Evolutionary conservation across 768 basidiomycete species (phyloP), one percentile per base, ranked within the genome.

Genomic region (Trametes villosa): DNA sequence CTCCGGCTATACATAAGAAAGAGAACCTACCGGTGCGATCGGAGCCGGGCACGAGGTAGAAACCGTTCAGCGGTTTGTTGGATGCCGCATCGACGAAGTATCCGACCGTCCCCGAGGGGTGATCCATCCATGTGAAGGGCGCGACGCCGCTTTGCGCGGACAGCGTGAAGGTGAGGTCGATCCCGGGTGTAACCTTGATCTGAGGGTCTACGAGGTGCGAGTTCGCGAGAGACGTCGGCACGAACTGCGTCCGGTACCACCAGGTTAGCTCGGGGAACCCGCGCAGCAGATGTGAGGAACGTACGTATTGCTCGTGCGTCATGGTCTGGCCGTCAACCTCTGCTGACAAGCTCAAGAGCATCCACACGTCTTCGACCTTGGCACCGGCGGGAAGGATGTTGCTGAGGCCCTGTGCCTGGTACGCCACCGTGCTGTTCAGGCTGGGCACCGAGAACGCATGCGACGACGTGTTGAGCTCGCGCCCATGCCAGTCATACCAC

Each of bases 91-190:
- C 83, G 41, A 79, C 69, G 65, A 86, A 86, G 36, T 79, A 71
- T 9, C 84, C 85, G 1, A 85, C 72, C 0, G 82, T 85, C n/a
- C 81, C 82, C 0, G 74, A 71, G 0, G 83, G 83, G 68, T 85
- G 83, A 51, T 86, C 85, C 2, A 86, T 71, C 83, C 84, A 86
- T 7, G 83, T 81, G 81, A 81, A 85, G 1, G 78, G 73, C 1
- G 80, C 83, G 4, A 85, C 84, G 1, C 83, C 84, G n/a, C 81
- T 79, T 45, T 70, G 69, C 2, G 83, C 84, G 5, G 82, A 83
- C 6, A 86, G 67, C 1, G 77, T 80, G 66, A 86, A 85, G 0
- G 77, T 79, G 51, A 79, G 63, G 59, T 80, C 67, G 6, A 66
- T 50, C 1, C 63, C 57, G n/a, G 66, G 59, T 0, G 66, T 74